Conservation (phyloP, 176 grass and related monocot species). For the Cymbopogon citratus region DNA sequence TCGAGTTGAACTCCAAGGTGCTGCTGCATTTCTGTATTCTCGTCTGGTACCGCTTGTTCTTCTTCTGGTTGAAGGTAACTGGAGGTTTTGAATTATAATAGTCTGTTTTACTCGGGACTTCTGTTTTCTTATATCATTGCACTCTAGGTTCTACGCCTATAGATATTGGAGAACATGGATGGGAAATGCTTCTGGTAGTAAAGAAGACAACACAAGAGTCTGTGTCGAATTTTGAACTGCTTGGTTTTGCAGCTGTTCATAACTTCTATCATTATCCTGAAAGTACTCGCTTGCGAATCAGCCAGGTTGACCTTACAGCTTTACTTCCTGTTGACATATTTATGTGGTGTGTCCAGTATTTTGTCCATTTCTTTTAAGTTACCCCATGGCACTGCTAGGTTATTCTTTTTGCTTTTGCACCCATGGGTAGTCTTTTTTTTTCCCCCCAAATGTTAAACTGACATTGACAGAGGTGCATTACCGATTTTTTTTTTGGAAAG, state of each 20-base stretch:
- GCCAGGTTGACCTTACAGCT: constrained; percentile 46
- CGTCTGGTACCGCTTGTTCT: constrained; percentile 83
- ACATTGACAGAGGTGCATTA: not conserved
- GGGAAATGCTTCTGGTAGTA: constrained; percentile 71
- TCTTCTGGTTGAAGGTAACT: constrained; percentile 86
- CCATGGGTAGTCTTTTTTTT: not conserved
- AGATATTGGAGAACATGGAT: constrained; percentile 86
- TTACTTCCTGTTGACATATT: constrained; percentile 10
- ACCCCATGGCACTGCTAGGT: not conserved
- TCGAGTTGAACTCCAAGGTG: constrained; percentile 60
- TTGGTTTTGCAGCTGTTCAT: constrained; percentile 80
- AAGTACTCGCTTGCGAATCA: constrained; percentile 66
- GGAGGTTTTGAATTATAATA: constrained; percentile 4
- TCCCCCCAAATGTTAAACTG: not conserved
- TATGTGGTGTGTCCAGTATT: not conserved
- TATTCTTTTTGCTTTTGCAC: not conserved
- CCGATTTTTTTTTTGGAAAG: not conserved
- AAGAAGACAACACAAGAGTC: constrained; percentile 36
- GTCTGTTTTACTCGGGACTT: not conserved
- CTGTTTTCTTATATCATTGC: constrained; percentile 13
- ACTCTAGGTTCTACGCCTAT: constrained; percentile 62
- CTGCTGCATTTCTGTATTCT: constrained; percentile 77
- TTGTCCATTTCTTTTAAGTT: constrained; percentile 2
- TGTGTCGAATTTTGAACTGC: constrained; percentile 33
- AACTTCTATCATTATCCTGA: constrained; percentile 88